Evolutionary conservation across 1,139 yeast species (phyloP).

Genomic region (Sugiyamaella paludigena): DNA sequence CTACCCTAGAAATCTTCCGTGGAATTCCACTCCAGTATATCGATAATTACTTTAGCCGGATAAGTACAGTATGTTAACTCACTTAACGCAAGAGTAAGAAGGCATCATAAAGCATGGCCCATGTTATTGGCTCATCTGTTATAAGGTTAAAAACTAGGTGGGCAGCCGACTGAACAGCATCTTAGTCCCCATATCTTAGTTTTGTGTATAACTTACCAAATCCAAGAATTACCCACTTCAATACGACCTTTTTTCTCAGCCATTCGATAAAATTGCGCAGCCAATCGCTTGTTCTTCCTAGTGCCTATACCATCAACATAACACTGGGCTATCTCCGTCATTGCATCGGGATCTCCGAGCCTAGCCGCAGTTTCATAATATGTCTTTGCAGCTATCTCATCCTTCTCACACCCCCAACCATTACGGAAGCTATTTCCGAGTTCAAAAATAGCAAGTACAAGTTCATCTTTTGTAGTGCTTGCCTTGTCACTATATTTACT

Average conservation of each 20-base stretch:
- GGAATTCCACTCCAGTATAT: too few species aligned
- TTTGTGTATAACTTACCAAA: conserved; percentile 29
- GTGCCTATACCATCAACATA: conserved; percentile 35
- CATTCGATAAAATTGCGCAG: conserved; percentile 35
- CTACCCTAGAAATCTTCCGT: too few species aligned
- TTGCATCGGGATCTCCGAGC: conserved; percentile 39
- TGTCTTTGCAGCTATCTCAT: conserved; percentile 31
- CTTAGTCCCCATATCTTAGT: too few species aligned
- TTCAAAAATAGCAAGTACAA: conserved; percentile 36
- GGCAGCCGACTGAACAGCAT: too few species aligned
- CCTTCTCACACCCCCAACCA: conserved; percentile 39
- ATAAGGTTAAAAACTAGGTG: neutral
- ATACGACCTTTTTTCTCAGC: conserved; percentile 33
- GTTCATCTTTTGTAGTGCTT: conserved; percentile 31
- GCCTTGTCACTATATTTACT: neutral
- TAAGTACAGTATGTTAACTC: neutral
- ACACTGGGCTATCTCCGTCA: conserved; percentile 35
- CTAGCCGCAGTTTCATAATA: conserved; percentile 38
- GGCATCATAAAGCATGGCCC: neutral
- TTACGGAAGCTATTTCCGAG: conserved; percentile 37
- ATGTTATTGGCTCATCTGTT: neutral
- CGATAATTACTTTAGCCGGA: too few species aligned
- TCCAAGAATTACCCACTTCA: conserved; percentile 40
- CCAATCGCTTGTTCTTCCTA: conserved; percentile 33
- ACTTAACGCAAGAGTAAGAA: neutral